A percentile compares a stretch with the other conserved stretches of the same genome.
phyloP scores from a whole-genome alignment of 805 yeast species.

The Ascoidea asiatica region DNA sequence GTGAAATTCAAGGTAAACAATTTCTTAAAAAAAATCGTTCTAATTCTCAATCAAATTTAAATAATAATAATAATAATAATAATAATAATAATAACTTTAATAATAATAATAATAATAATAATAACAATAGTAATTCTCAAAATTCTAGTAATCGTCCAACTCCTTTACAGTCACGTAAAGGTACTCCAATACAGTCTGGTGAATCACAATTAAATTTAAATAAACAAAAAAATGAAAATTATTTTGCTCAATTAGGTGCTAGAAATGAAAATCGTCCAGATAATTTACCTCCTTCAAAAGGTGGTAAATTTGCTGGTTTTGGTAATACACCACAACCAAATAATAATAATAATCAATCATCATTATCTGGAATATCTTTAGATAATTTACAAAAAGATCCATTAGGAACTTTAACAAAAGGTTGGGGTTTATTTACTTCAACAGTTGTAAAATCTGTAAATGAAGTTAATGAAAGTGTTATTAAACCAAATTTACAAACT shows the following conservation, averaged over 20 bases:
- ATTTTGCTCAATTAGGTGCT: constrained; percentile 69
- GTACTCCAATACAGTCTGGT: too few relatives aligned
- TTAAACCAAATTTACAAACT: constrained; percentile 81
- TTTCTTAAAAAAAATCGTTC: constrained; percentile 56
- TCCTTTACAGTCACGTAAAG: constrained; percentile 27
- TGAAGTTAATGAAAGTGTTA: constrained; percentile 79
- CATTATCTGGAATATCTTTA: constrained; percentile 43
- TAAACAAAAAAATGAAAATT: constrained; percentile 61
- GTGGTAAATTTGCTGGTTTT: constrained; percentile 86
- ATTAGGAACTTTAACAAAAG: constrained; percentile 76
- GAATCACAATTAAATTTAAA: constrained; percentile 13
- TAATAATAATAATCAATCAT: constrained; percentile 21
- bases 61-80: constrained; percentile 2
- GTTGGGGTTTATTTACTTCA: constrained; percentile 89
- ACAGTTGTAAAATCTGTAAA: constrained; percentile 71
- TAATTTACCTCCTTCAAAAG: constrained; percentile 80
- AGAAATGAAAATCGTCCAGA: constrained; percentile 63
- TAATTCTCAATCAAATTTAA: constrained; percentile 10
- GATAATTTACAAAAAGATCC: constrained; percentile 76
- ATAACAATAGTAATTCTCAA: constrained; percentile 6
- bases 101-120: constrained; percentile 6
- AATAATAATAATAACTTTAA: constrained; percentile 10
- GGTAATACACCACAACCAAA: constrained; percentile 62
- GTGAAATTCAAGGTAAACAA: constrained; percentile 58
- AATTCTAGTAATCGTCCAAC: constrained; percentile 17